Evolutionary conservation across 129 eudicot species (phyloP), one percentile per base, ranked within the genome.

Genomic region (Centaurea solstitialis): DNA sequence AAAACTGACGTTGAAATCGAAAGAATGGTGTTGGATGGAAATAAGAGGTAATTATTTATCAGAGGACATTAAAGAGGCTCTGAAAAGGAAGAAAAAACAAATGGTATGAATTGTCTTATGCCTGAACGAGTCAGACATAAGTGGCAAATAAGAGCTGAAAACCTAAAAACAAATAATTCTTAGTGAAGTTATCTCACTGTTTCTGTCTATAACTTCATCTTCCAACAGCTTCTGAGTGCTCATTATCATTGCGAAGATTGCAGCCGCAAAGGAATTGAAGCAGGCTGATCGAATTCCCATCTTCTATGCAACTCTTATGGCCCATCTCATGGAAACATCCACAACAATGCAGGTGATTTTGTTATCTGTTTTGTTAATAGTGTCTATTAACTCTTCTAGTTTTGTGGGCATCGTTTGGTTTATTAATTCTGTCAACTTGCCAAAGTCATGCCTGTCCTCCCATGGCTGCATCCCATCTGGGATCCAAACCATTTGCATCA

Each of bases 381-480:
- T 12, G n/a, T 88, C 77, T 6, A 88, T 77, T 5, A 90, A 86
- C 40, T 79, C 76, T 21, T 86, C 83, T 22, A 88, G 70, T 62
- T 84, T 79, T 38, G 0, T 37, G 26, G 89, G 87, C 89, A 85
- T 75, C 78, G 59, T 77, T 20, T 28, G 2, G 3, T 4, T 21
- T 20, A 80, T 80, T 15, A 86, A 28, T 37, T 76, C 73, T 0
- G 81, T 18, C 17, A 82, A 43, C 75, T 20, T 82, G 0, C 78
- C 85, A 0, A 79, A 21, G 59, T 88, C 87, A 35, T 24, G 78
- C 57, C 93, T 85, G 40, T 88, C 87, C n/a, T 88, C 91, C 38
- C 76, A 35, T 3, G 88, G 74, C 45, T 84, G 88, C 21, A 89
- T 22, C 15, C 91, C 96, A 79, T 91, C 96, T 1, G 92, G 89